Evolutionary conservation across 345 rosid genomes (phyloP), one percentile per base, ranked within the genome.

Genomic region (Salix dunnii): DNA sequence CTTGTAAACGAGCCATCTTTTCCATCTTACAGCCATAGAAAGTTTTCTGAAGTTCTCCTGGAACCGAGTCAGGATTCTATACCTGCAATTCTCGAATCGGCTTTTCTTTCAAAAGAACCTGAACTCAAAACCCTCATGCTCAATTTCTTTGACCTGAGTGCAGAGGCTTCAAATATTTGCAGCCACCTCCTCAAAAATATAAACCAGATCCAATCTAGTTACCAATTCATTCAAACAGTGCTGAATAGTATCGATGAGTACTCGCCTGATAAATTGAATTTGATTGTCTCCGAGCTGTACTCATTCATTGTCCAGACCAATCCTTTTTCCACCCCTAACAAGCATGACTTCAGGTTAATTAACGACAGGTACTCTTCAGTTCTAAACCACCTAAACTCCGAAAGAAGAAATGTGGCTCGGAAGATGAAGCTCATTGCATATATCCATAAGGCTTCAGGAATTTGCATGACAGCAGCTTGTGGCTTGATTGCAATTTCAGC

Each of bases 121-220:
- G 77, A 85, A 21, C 85, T 85, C 40, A 85, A 82, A 72, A 46
- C 2, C 73, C 79, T 83, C 3, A 49, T 85, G 51, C 74, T 78
- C 17, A 68, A 78, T 73, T 87, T 83, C 81, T 87, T 85, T 25
- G 85, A 87, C 31, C 53, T 80, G 35, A 85, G 82, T 49, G 87
- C 88, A 0, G 88, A 83, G 48, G 88, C 90, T 48, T 87, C 87
- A 18, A 82, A 42, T n/a, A 68, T 85, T 9, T 87, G 88, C 53
- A 76, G 51, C 61, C 79, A 78, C 18, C 83, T 87, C 27, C 84
- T 85, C 20, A 75, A 46, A 11, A 78, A 74, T 60, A 76, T 84
- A 25, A 70, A 64, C 40, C 83, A 80, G 62, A 80, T 78, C 68
- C 83, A 79, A 43, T 33, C 73, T 2, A 49, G 73, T 18, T 67